phyloP scores from a whole-genome alignment of 495 filamentous ascomycete species.

The Aspergillus sparsus region DNA sequence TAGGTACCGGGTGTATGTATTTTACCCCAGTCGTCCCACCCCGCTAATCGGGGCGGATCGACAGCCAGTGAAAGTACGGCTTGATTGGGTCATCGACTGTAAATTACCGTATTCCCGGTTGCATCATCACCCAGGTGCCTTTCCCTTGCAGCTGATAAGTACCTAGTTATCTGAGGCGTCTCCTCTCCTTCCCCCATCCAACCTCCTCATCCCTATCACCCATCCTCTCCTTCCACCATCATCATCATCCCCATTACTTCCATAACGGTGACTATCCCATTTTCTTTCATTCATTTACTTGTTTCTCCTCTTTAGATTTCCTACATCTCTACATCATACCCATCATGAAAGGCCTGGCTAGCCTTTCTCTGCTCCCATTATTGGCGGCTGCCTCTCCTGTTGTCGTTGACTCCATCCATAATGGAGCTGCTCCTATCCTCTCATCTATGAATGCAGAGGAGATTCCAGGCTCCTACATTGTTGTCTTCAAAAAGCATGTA shows the following conservation, averaged over 20 bases:
- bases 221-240: slow-evolving; percentile 29
- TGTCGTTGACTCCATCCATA: slow-evolving; percentile 77
- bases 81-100: slow-evolving; percentile 31
- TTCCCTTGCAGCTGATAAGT: slow-evolving; percentile 28
- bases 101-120: slow-evolving; percentile 42
- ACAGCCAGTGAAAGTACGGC: slow-evolving; percentile 27
- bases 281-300: slow-evolving; percentile 26
- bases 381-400: slow-evolving; percentile 75
- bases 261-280: slow-evolving; percentile 23
- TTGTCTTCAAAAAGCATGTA: slow-evolving; percentile 98
- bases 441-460: slow-evolving; percentile 73
- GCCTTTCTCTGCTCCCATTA: slow-evolving; percentile 64
- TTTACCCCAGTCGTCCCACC: slow-evolving; percentile 25
- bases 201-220: slow-evolving; percentile 43
- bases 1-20: slow-evolving; percentile 14
- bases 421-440: slow-evolving; percentile 83
- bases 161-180: slow-evolving; percentile 22
- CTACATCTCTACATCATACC: slow-evolving; percentile 40
- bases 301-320: slow-evolving; percentile 30
- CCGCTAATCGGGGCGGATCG: slow-evolving; percentile 33
- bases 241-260: slow-evolving; percentile 21
- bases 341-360: slow-evolving; percentile 74
- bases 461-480: slow-evolving; percentile 91
- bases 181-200: slow-evolving; percentile 36
- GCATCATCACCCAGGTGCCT: slow-evolving; percentile 40